A percentile compares a stretch with the other conserved stretches of the same genome.
phyloP scores from a whole-genome alignment of 352 stramenopile genomes.

The Globisporangium apiculatum region DNA sequence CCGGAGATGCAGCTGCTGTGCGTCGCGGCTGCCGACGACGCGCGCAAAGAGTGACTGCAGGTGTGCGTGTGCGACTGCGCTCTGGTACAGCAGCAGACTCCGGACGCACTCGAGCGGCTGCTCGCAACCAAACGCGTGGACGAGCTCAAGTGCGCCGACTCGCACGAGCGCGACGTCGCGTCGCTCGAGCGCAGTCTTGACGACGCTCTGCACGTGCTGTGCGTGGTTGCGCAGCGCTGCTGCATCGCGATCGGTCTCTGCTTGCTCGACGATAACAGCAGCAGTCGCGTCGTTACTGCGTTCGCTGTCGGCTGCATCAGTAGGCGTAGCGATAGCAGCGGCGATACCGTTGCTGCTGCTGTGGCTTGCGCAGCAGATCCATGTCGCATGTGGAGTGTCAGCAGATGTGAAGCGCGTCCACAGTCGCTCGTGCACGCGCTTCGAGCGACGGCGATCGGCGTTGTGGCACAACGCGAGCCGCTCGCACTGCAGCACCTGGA shows the following conservation, averaged over 20 bases:
- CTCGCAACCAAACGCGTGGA: slow-evolving; percentile 45
- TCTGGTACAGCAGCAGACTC: slow-evolving; percentile 63
- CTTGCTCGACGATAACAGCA: slow-evolving; percentile 1
- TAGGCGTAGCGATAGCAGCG: slow-evolving; percentile 6
- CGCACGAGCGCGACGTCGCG: slow-evolving; percentile 25
- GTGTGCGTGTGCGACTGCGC: slow-evolving; percentile 24
- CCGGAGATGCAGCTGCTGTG: slow-evolving; percentile 40
- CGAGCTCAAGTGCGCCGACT: slow-evolving; percentile 45
- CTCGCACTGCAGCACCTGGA: slow-evolving; percentile 31
- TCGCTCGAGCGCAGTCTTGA: slow-evolving; percentile 44
- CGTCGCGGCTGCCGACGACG: slow-evolving; percentile 30
- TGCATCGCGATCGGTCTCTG: slow-evolving; percentile 19
- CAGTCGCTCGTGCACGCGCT: slow-evolving; percentile 19
- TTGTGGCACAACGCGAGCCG: slow-evolving; percentile 37
- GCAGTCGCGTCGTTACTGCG: slow-evolving; percentile 11
- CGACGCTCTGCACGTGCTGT: slow-evolving; percentile 20
- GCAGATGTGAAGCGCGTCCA: slow-evolving; percentile 48
- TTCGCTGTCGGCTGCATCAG: neutral
- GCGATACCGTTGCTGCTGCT: neutral
- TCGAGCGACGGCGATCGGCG: slow-evolving; percentile 12
- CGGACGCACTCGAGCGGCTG: slow-evolving; percentile 39
- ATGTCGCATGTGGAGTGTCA: slow-evolving; percentile 26
- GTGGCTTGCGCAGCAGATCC: slow-evolving; percentile 35
- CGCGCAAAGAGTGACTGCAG: slow-evolving; percentile 26
- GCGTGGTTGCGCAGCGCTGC: slow-evolving; percentile 19